Base-by-base conservation (phyloP, 1,139 yeast species). In the Taphrina populina region DNA sequence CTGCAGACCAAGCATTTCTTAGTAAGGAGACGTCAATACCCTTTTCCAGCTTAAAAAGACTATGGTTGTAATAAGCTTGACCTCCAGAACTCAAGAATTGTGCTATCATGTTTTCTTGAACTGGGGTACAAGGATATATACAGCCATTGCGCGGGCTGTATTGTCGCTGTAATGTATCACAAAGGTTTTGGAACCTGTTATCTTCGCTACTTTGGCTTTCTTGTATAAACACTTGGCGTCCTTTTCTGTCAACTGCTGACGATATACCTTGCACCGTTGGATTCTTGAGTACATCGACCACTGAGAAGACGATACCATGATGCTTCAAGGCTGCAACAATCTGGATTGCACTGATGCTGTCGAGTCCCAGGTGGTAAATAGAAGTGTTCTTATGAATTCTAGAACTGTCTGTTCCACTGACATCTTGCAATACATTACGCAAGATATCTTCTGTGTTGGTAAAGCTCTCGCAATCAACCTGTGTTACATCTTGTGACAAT, bases 281-380 rank as follows among this genome's bases (percentile, higher is more conserved):
- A 15, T 53, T 35, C 52, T 55, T 34, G 21, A 56, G 36, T 11
- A 62, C 39, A 30, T 62, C 64, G 10, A 58, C 29, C 3, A 62
- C 63, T 1, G 60, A 30, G 13, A 57, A 36, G 8, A 37, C 11
- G 10, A 52, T 10, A 10, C 52, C 34, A 7, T 8, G n/a, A 5
- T 44, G 13, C 35, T 46, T 15, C 32, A 62, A 41, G 8, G 19
- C 33, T 2, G 60, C 41, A 3, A 59, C 47, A 4, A 63, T 34
- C 27, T 56, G 61, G 17, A 63, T 59, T 5, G 63, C 62, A 11
- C 62, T 49, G 21, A 63, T 56, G 32, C 64, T 62, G 34, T 63
- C 65, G 37, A 63, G 57, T 3, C 65, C 65, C 15, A 62, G 52
- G 10, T 58, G 56, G 36, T 58, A 57, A 4, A 63, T 51, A 2